phyloP scores from a whole-genome alignment of 108 stramenopile species.

The Asterionellopsis glacialis region DNA sequence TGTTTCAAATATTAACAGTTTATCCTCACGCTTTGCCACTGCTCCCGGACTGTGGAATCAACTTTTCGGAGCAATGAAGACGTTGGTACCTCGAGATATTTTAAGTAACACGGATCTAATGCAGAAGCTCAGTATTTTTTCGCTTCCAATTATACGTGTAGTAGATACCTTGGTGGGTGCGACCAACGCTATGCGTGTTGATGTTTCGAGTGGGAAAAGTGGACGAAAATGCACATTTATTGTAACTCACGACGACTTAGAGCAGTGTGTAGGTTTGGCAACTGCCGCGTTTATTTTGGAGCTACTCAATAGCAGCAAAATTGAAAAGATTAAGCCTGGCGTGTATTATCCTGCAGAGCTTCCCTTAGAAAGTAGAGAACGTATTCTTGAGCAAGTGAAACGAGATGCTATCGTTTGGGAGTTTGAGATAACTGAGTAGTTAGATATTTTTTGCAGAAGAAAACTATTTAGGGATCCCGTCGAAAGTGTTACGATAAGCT shows the following conservation, averaged over 20 bases:
- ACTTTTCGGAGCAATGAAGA: conserved; percentile 67
- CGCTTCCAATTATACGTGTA: conserved; percentile 74
- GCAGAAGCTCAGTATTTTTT: conserved; percentile 70
- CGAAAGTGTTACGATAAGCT: not conserved
- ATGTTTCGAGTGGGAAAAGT: conserved; percentile 28
- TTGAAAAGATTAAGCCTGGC: conserved; percentile 31
- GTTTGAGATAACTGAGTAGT: too few species aligned
- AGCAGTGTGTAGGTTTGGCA: conserved; percentile 77
- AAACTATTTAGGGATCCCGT: too few species aligned
- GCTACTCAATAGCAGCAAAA: conserved; percentile 22
- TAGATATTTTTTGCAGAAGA: too few species aligned
- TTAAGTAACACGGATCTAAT: conserved; percentile 64
- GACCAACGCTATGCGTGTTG: conserved; percentile 71
- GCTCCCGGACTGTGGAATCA: conserved; percentile 79
- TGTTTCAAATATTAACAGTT: conserved; percentile 32
- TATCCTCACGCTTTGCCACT: conserved; percentile 57
- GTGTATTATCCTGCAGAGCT: conserved; percentile 70
- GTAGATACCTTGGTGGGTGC: conserved; percentile 85
- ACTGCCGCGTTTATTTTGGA: conserved; percentile 72
- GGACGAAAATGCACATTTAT: conserved; percentile 15
- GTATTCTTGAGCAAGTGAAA: too few species aligned
- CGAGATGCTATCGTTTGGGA: too few species aligned
- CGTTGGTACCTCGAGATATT: conserved; percentile 43
- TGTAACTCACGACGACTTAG: conserved; percentile 74
- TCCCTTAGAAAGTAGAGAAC: too few species aligned